These are phyloP conservation scores for Alloascoidea africana DNA, from an alignment of 805 yeast species.

Conservation along the genomic window DNA sequence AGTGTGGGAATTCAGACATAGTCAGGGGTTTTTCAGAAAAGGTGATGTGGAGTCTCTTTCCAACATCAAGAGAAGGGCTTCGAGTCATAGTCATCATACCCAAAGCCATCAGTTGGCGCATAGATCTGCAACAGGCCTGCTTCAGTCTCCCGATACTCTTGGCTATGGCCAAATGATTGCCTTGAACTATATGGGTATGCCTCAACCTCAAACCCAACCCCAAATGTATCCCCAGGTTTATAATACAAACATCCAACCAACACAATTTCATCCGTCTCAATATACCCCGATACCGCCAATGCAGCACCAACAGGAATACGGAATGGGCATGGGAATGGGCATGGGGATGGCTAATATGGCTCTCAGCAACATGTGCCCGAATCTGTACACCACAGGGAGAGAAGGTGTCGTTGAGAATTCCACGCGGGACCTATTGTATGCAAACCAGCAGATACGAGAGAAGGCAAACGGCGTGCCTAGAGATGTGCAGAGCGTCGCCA, in stretches of 20 bases:
- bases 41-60: conserved; percentile 68
- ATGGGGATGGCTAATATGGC: too few relatives aligned
- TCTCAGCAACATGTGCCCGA: too few relatives aligned
- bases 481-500: not conserved
- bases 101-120: not conserved
- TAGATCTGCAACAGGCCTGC: not conserved
- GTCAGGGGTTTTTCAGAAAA: conserved; percentile 60
- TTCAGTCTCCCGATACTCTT: not conserved
- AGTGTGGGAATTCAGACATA: conserved; percentile 81
- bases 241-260: not conserved
- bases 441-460: not conserved
- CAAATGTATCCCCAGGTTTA: not conserved
- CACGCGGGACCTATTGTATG: not conserved
- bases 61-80: conserved; percentile 65
- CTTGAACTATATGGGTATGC: not conserved
- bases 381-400: too few relatives aligned
- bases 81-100: conserved; percentile 19
- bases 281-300: not conserved
- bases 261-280: too few relatives aligned
- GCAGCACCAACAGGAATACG: not conserved
- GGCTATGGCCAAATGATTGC: not conserved
- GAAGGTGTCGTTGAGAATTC: too few relatives aligned
- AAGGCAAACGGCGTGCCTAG: not conserved
- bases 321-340: not conserved
- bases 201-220: not conserved